Evolutionary conservation across 495 filamentous ascomycete species (phyloP).

Genomic region (Tuber microsphaerosporum): DNA sequence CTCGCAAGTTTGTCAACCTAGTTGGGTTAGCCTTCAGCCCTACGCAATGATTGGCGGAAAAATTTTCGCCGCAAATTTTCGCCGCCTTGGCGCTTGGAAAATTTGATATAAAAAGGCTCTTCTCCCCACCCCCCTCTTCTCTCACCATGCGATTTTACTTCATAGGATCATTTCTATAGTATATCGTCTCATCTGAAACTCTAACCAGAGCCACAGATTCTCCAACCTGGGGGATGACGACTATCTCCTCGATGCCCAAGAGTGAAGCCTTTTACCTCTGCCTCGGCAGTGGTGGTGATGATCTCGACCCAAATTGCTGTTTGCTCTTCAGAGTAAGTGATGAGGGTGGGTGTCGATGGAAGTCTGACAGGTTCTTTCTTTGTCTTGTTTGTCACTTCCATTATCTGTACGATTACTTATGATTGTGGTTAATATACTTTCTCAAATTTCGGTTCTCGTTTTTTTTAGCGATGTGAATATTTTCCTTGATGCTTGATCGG

Average conservation of each 20-base stretch:
- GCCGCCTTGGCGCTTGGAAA: slow-evolving; percentile 10
- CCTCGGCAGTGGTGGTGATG: slow-evolving; percentile 59
- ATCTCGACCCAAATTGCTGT: slow-evolving; percentile 52
- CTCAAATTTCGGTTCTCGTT: not conserved
- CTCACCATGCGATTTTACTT: slow-evolving; percentile 48
- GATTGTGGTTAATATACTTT: not conserved
- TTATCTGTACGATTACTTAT: not conserved
- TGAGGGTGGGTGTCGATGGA: slow-evolving; percentile 57
- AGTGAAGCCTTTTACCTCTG: slow-evolving; percentile 49
- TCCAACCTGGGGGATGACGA: slow-evolving; percentile 57
- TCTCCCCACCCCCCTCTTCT: slow-evolving; percentile 35
- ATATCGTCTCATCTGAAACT: slow-evolving; percentile 70
- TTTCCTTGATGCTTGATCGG: not conserved
- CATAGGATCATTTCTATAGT: slow-evolving; percentile 91
- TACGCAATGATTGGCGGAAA: not conserved
- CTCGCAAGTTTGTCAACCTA: not conserved
- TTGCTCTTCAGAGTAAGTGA: slow-evolving; percentile 51
- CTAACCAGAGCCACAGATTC: slow-evolving; percentile 61
- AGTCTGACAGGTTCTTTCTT: slow-evolving; percentile 54
- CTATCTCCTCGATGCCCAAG: slow-evolving; percentile 55
- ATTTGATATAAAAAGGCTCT: slow-evolving; percentile 20
- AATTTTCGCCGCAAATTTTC: slow-evolving; percentile 19
- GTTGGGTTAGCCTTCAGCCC: not conserved
- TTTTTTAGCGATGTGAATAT: not conserved
- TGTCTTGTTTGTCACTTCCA: slow-evolving; percentile 23